Percentiles rank a stretch among this genome's conserved stretches.
Evolutionary conservation across 2,329 filamentous ascomycete genomes (phyloP).

Genomic region (Diplodia intermedia): DNA sequence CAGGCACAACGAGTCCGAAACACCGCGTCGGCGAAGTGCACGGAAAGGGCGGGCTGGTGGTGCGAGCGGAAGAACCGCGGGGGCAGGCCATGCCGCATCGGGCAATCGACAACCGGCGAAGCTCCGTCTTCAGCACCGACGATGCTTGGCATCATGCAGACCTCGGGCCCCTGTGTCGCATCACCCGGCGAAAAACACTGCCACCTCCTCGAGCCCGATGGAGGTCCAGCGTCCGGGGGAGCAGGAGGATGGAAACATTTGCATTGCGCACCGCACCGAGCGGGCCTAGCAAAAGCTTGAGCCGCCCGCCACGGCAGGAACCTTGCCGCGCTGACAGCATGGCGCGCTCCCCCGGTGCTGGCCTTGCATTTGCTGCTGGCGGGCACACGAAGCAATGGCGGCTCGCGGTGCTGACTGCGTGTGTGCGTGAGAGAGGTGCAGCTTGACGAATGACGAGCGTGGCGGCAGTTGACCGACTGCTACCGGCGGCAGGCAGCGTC

Average conservation of each 20-base stretch:
- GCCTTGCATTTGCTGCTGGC: constrained; percentile 3
- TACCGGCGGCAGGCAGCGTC: not conserved
- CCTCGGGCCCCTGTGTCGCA: constrained; percentile 27
- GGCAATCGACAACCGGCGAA: constrained; percentile 14
- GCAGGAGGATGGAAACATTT: constrained; percentile 17
- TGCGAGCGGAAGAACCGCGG: constrained; percentile 1
- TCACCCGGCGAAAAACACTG: constrained; percentile 32
- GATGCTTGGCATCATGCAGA: constrained; percentile 19
- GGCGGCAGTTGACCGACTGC: not conserved
- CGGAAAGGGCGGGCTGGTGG: not conserved
- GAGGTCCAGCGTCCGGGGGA: constrained; percentile 12
- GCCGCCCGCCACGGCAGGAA: constrained; percentile 13
- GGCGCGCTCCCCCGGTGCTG: not conserved
- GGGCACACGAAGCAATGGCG: constrained; percentile 20
- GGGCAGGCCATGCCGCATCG: not conserved
- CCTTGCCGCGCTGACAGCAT: constrained; percentile 1
- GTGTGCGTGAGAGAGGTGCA: not conserved
- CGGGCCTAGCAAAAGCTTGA: constrained; percentile 28
- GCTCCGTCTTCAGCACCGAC: constrained; percentile 11
- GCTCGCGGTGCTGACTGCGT: constrained; percentile 6
- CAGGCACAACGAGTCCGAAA: constrained; percentile 21
- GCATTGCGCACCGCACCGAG: constrained; percentile 21
- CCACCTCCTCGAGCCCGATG: constrained; percentile 23
- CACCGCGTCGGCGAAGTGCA: constrained; percentile 1
- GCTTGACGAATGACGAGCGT: not conserved